Conservation (phyloP, 2,329 filamentous ascomycete species). For the Trichophyton simii region DNA sequence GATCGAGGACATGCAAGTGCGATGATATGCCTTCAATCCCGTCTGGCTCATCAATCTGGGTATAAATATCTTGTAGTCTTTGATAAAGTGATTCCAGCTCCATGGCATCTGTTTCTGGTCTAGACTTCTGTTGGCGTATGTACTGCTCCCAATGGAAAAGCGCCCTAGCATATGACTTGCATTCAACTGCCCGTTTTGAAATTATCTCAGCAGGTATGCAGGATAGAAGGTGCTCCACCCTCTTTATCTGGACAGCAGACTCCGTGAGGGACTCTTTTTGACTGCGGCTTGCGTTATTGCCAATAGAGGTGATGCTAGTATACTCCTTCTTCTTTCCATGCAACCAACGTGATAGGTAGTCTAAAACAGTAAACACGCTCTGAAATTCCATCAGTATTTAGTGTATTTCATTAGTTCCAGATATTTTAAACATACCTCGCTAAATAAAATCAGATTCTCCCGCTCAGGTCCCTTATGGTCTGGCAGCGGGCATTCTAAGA, state of each 20-base stretch:
- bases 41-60: constrained; percentile 94
- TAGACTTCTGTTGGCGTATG: constrained; percentile 48
- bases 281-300: constrained; percentile 19
- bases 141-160: constrained; percentile 93
- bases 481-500: constrained; percentile 54
- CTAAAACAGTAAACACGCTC: constrained; percentile 80
- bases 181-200: constrained; percentile 78
- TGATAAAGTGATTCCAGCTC: constrained; percentile 54
- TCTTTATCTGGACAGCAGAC: constrained; percentile 37
- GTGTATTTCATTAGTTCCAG: neutral
- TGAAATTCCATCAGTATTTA: constrained; percentile 25
- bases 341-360: constrained; percentile 84
- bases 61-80: constrained; percentile 83
- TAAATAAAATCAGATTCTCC: constrained; percentile 72
- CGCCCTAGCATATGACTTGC: constrained; percentile 81
- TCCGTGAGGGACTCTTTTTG: constrained; percentile 19
- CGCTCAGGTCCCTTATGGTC: constrained; percentile 45
- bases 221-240: constrained; percentile 61
- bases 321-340: constrained; percentile 57
- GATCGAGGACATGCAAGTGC: constrained; percentile 71
- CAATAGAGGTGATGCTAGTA: constrained; percentile 21
- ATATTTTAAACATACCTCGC: constrained; percentile 51
- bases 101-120: constrained; percentile 38
- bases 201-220: constrained; percentile 58
- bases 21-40: constrained; percentile 89